phyloP scores from a whole-genome alignment of 805 yeast species.

The Cyberlindnera americana region DNA sequence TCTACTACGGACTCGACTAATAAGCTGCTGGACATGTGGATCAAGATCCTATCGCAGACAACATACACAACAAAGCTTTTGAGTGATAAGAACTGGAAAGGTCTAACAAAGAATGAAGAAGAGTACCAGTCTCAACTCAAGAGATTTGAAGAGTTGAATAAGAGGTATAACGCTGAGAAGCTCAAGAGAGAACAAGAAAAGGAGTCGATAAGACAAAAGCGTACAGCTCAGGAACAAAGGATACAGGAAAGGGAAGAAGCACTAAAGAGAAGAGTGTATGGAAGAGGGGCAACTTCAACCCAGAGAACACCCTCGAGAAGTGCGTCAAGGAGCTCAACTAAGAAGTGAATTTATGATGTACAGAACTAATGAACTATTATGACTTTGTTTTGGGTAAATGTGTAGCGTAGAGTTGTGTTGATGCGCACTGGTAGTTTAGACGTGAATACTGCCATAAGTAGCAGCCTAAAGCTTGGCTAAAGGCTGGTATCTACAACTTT shows the following conservation, averaged over 20 bases:
- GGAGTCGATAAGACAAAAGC: slow-evolving; percentile 18
- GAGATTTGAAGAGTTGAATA: slow-evolving; percentile 29
- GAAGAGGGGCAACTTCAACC: slow-evolving; percentile 11
- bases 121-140: slow-evolving; percentile 24
- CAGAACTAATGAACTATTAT: too few species aligned
- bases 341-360: neutral
- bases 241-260: slow-evolving; percentile 28
- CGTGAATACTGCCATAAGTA: too few species aligned
- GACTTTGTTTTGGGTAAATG: too few species aligned
- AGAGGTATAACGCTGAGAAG: slow-evolving; percentile 23
- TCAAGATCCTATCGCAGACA: slow-evolving; percentile 58
- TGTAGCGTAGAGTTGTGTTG: too few species aligned
- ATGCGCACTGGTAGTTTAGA: too few species aligned
- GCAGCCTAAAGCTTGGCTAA: too few species aligned
- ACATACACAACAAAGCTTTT: slow-evolving; percentile 48
- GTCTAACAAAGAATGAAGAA: slow-evolving; percentile 26
- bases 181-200: slow-evolving; percentile 26
- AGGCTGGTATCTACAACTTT: too few species aligned
- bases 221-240: slow-evolving; percentile 18
- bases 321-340: neutral
- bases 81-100: slow-evolving; percentile 40
- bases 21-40: slow-evolving; percentile 54
- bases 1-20: slow-evolving; percentile 45
- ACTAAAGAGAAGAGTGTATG: slow-evolving; percentile 29
- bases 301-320: slow-evolving; percentile 2